These are phyloP conservation scores for Aspergillus ochraceus DNA, from an alignment of 2,329 filamentous ascomycete genomes.

Conservation along the genomic window DNA sequence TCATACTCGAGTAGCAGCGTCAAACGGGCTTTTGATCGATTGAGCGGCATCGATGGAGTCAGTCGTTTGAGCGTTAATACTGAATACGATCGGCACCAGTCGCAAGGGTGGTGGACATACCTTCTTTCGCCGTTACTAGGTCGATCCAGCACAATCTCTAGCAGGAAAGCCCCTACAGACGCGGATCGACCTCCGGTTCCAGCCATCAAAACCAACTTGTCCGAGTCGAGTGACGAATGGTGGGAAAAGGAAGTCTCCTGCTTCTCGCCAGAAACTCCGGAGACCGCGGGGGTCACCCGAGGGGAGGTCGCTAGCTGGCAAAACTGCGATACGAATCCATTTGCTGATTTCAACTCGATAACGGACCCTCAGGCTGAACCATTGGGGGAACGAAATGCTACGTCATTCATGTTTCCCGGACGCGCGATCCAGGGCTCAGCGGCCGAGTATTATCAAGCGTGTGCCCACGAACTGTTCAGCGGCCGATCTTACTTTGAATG, in stretches of 20 bases:
- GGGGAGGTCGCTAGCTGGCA: conserved; percentile 21
- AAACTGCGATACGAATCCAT: conserved; percentile 15
- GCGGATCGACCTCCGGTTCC: conserved; percentile 28
- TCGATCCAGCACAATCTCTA: conserved; percentile 35
- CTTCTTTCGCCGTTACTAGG: conserved; percentile 47
- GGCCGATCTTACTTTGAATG: conserved; percentile 45
- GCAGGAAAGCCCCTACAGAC: conserved; percentile 28
- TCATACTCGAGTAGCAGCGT: conserved; percentile 32
- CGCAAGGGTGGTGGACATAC: conserved; percentile 53
- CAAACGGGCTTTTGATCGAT: conserved; percentile 29
- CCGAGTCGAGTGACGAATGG: conserved; percentile 25
- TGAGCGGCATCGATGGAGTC: conserved; percentile 18
- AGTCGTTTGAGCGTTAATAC: conserved; percentile 36
- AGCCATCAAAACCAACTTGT: conserved; percentile 18
- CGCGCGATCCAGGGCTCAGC: conserved; percentile 33
- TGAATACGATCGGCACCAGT: conserved; percentile 39
- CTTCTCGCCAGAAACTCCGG: conserved; percentile 33
- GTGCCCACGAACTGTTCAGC: conserved; percentile 45
- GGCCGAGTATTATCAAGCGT: conserved; percentile 47
- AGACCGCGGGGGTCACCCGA: conserved; percentile 17
- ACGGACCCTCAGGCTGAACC: conserved; percentile 4
- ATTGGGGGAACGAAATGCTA: not conserved
- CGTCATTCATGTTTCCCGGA: conserved; percentile 27
- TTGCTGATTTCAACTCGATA: conserved; percentile 14
- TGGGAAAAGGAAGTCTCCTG: conserved; percentile 30